Base-by-base conservation (phyloP, 2,329 filamentous ascomycete genomes). In the Hypocreales sp. region DNA sequence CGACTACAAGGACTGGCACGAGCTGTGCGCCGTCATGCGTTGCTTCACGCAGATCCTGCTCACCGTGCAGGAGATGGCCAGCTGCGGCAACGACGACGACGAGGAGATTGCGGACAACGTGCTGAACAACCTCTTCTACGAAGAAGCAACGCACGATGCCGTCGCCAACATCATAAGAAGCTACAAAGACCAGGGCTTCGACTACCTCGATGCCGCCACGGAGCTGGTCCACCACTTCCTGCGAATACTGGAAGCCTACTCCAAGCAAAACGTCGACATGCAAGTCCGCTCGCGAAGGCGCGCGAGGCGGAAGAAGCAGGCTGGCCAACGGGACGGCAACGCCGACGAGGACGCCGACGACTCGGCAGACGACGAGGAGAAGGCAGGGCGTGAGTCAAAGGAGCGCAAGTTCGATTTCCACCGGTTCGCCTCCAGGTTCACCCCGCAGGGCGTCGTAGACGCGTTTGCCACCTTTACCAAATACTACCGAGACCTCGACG, bases 61-160 rank as follows among this genome's bases (percentile, higher is more conserved):
- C 15, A 93, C 86, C 0, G 79, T 95, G 3, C 84, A 93, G 42
- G 82, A 92, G 34, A 95, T 98, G 86, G 64, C 75, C 2, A 72
- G 79, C 25, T 90, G 82, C 1, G 66, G 70, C 1, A 67, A 81
- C 17, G 86, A 94, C 35, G 86, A 94, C n/a, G 82, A 98, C 39
- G 79, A 92, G 45, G 90, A 95, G 41, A 95, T 98, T 47, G 87
- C 90, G 1, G 87, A 98, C 47, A 98, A 98, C 40, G 94, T 92
- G 9, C 72, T 93, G 28, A 92, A 79, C 42, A 81, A 87, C 34
- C 82, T 98, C n/a, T 98, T 98, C 50, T 98, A 98, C 54, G 90
- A 98, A 51, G 84, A 95, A 45, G 72, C 81, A 1, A 94, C 86
- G 0, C 86, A 98, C 44, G 87, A 98, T 35, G 67, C 80, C 15